Conservation (phyloP, 306 rosid genomes). For the Cyclanthera cordifolia region DNA sequence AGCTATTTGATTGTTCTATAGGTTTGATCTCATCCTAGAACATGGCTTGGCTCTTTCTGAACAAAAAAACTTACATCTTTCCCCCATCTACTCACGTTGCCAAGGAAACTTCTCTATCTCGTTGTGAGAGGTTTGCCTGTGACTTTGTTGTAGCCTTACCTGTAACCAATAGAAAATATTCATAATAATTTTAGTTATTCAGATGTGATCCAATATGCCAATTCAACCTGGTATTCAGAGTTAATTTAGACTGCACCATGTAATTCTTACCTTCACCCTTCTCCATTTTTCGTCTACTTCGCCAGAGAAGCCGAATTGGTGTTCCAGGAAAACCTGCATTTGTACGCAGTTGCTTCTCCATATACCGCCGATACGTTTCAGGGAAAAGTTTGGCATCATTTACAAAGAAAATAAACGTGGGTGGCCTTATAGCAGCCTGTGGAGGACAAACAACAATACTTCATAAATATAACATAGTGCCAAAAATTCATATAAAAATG, state of each 20-base stretch:
- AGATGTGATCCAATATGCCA: not conserved
- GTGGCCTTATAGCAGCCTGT: constrained; percentile 98
- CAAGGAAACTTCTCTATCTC: constrained; percentile 26
- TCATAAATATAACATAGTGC: not conserved
- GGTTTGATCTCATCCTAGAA: not conserved
- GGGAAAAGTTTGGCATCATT: constrained; percentile 89
- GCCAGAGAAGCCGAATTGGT: constrained; percentile 84
- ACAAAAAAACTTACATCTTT: not conserved
- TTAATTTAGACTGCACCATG: constrained; percentile 13
- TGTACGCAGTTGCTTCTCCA: constrained; percentile 76
- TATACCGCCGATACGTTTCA: constrained; percentile 69
- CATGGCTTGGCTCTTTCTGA: not conserved
- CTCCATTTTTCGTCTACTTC: constrained; percentile 65
- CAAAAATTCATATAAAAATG: not conserved
- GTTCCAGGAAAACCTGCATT: constrained; percentile 92
- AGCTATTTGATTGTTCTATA: not conserved
- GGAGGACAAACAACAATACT: not conserved
- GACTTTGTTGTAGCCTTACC: constrained; percentile 38
- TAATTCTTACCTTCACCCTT: constrained; percentile 48
- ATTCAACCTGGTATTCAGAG: not conserved
- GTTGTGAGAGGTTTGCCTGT: constrained; percentile 28
- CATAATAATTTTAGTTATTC: not conserved
- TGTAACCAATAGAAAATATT: constrained; percentile 20
- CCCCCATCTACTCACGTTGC: constrained; percentile 14
- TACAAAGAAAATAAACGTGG: constrained; percentile 88